Evolutionary conservation across 164 flowering plant species (phyloP), one percentile per base, ranked within the genome.

Genomic region (Platanus orientalis): DNA sequence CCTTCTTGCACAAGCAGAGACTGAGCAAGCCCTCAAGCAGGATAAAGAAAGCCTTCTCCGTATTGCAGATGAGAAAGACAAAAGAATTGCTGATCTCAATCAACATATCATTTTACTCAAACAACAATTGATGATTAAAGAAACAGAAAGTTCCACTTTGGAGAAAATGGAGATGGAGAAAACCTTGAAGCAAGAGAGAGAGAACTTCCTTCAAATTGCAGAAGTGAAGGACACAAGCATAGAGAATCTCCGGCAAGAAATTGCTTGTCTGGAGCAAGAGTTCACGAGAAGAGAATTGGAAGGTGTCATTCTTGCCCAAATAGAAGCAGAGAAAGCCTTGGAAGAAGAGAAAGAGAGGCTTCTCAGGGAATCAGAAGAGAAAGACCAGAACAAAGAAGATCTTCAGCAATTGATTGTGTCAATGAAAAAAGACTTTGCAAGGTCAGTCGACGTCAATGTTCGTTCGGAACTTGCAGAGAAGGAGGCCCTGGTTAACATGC

Each of bases 271-370:
- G 68, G 81, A 80, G 61, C 69, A 78, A 69, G 87, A 83, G 59
- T 73, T 76, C 61, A 16, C 79, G 47, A 71, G 69, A 51, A 76
- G 71, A 68, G 86, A 82, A 63, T 48, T 81, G 19, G 90, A 84
- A 78, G 60, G 55, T 27, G 58, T 72, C 5, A 58, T 79, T 29
- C 60, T 80, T 23, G 62, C 81, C 44, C 78, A 64, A 21, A 76
- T 66, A 28, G 58, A 62, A 7, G 70, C 70, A 9, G 88, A 84
- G 70, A 77, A 48, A 57, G 55, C 48, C 24, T 68, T 74, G 59
- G 68, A 70, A 70, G 54, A 64, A 25, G 85, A 79, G 70, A 77
- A 73, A 58, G 73, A 72, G 51, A 65, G 60, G 25, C 73, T 83
- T 24, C 59, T 69, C 51, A 70, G 66, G 30, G 68, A 60, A 17